A percentile compares a stretch with the other conserved stretches of the same genome.
These are phyloP conservation scores for Cyclocybe cylindracea DNA, from an alignment of 768 basidiomycete species.

Conservation along the genomic window DNA sequence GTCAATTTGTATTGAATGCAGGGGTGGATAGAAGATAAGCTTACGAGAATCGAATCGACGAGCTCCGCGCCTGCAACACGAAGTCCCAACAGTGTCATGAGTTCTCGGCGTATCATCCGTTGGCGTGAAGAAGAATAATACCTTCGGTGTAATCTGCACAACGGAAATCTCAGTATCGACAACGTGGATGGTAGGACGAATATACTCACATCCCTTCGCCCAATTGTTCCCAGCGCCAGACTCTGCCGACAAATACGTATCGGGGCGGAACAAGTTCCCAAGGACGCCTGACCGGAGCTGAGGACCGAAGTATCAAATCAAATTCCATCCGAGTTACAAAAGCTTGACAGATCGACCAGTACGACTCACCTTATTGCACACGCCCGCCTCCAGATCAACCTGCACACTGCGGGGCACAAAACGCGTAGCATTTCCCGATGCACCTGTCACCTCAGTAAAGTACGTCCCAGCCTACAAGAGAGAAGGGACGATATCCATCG, in stretches of 20 bases:
- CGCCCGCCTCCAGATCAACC: constrained; percentile 87
- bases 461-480: constrained; percentile 70
- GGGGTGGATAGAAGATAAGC: background rate
- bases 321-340: background rate
- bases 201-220: constrained; percentile 86
- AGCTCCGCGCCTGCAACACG: constrained; percentile 76
- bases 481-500: constrained; percentile 1
- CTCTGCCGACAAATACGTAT: constrained; percentile 73
- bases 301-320: constrained; percentile 1
- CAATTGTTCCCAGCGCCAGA: constrained; percentile 88
- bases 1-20: background rate
- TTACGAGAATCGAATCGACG: constrained; percentile 76
- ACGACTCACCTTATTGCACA: constrained; percentile 68
- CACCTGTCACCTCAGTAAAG: constrained; percentile 63
- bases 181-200: background rate
- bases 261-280: constrained; percentile 82
- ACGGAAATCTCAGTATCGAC: background rate
- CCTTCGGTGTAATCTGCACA: constrained; percentile 87
- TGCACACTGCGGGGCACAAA: constrained; percentile 91
- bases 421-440: constrained; percentile 52
- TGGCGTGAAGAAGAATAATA: constrained; percentile 20
- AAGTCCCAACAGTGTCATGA: background rate
- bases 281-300: constrained; percentile 70
- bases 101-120: background rate
- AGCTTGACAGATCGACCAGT: background rate